These are phyloP conservation scores for Raddia guianensis DNA, from an alignment of 176 grass and related monocot species.

Conservation along the genomic window DNA sequence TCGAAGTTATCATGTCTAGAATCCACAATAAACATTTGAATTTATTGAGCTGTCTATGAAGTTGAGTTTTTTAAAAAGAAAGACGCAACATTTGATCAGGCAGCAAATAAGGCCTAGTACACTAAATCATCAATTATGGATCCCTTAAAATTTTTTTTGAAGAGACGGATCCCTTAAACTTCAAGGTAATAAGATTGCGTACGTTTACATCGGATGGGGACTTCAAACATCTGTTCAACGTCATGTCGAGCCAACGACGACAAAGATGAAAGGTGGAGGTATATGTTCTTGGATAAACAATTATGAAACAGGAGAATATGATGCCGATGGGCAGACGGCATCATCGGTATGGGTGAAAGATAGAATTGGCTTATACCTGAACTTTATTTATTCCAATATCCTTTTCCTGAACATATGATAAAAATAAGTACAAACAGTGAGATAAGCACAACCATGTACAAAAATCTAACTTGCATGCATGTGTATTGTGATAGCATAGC, in stretches of 20 bases:
- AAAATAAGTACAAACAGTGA: neutral
- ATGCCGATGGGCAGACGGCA: slow-evolving; percentile 2
- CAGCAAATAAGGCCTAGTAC: neutral
- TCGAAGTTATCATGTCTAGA: neutral
- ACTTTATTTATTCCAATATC: neutral
- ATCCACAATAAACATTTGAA: neutral
- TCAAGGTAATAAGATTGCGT: slow-evolving; percentile 2
- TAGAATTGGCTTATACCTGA: neutral
- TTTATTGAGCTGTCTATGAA: neutral
- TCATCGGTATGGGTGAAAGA: slow-evolving; percentile 8
- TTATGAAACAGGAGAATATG: slow-evolving; percentile 30
- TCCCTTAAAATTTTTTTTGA: no score
- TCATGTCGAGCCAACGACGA: neutral
- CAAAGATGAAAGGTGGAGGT: neutral
- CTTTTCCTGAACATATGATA: neutral
- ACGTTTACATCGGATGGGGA: slow-evolving; percentile 11
- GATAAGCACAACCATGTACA: neutral
- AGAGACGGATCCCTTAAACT: neutral
- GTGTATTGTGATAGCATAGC: neutral
- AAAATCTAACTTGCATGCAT: neutral
- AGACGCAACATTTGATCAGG: neutral
- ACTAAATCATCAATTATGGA: neutral
- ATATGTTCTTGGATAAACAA: slow-evolving; percentile 8
- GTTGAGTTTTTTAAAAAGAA: slow-evolving; percentile 21
- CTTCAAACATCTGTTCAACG: neutral